Evolutionary conservation across 129 eudicot genomes (phyloP), one percentile per base, ranked within the genome.

Genomic region (Erigeron canadensis): DNA sequence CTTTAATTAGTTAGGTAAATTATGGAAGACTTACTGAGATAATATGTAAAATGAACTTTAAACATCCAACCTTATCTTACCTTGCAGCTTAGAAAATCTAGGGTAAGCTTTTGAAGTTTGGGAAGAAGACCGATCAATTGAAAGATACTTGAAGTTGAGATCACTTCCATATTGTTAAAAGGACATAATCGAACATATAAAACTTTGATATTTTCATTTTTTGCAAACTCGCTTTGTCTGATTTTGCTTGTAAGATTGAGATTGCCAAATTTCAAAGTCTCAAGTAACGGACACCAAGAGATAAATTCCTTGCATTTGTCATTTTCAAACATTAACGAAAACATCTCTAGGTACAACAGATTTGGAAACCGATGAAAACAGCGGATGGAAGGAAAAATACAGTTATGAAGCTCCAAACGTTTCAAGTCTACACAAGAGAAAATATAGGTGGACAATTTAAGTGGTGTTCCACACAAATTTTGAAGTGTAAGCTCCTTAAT

Each of bases 81-180:
- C 59, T 50, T 23, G 44, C 23, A 67, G 3, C 0, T 3, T 11
- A 2, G 16, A 64, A 64, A 64, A 41, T 67, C 39, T 5, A 67
- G 8, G 51, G 17, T 11, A 34, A 69, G 74, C 50, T 16, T 46
- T 13, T 69, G n/a, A 54, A 69, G 74, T 38, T 38, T 38, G 16
- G 63, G 74, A 10, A 69, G 10, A 69, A 2, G 23, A 40, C 63
- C 63, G 0, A 69, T 2, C 10, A 34, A 38, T 40, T 53, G 63
- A 69, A 69, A 17, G 63, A 69, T 8, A n/a, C n/a, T n/a, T n/a
- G n/a, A n/a, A n/a, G 42, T 71, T 21, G 53, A 40, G 53, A 42
- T 5, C 55, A 39, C 11, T 34, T n/a, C n/a, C n/a, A 0, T 37
- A 16, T 50, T 38, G 39, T 44, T 55, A 56, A 70, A n/a, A 18